Conservation (phyloP, 257 asterid genomes). For the Nicotiana attenuata region DNA sequence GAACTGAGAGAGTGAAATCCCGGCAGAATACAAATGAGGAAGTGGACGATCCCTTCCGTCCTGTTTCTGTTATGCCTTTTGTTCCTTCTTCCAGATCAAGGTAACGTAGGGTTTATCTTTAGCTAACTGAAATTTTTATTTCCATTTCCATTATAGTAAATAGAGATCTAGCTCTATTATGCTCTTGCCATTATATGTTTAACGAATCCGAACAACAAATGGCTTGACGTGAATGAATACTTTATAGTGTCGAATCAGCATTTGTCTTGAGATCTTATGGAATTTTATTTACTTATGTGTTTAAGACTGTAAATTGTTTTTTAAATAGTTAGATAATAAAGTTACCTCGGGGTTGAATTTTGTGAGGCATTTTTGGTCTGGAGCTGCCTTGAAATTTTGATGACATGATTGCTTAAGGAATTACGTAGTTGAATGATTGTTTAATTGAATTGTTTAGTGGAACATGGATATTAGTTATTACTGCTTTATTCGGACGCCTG, state of each 20-base stretch:
- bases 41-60: constrained; percentile 73
- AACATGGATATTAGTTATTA: background rate
- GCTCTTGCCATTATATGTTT: background rate
- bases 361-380: too few relatives aligned
- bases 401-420: background rate
- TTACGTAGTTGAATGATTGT: background rate
- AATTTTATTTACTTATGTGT: background rate
- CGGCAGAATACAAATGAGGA: constrained; percentile 41
- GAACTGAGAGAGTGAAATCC: background rate
- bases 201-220: background rate
- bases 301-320: background rate
- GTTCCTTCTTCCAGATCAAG: constrained; percentile 78
- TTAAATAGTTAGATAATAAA: too few relatives aligned
- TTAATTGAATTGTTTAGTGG: background rate
- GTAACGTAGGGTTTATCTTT: constrained; percentile 19
- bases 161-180: background rate
- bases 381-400: background rate
- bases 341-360: too few relatives aligned
- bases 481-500: background rate
- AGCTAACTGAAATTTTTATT: background rate
- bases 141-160: background rate
- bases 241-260: background rate
- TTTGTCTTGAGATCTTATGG: too few relatives aligned
- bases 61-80: constrained; percentile 60
- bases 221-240: background rate